Evolutionary conservation across 1,284 basidiomycete species (phyloP), one percentile per base, ranked within the genome.

Genomic region (Phellopilus nigrolimitatus): DNA sequence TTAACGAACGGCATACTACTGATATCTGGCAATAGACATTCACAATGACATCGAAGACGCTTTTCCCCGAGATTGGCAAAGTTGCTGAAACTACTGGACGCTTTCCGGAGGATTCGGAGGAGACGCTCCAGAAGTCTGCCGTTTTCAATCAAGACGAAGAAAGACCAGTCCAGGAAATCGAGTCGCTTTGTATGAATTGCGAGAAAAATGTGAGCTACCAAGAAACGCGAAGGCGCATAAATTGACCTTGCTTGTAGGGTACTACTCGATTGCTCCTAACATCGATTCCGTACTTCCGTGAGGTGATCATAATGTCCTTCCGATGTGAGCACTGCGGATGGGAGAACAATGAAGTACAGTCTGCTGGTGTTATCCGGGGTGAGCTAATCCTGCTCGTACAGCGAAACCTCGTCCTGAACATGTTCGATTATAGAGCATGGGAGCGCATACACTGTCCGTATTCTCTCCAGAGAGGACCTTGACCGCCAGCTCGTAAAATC

Each of bases 291-390:
- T 99, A 89, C 73, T 99, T 99, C 73, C 79, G 83, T 52, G 91
- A 99, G 69, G 88, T 99, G 51, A 90, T 99, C 61, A 82, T 99
- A 54, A 93, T 95, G 80, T 95, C 91, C 38, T 99, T 99, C 74
- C 79, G 82, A 53, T 99, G 97, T 67, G 90, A 95, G 49, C 85
- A 94, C 66, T 99, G 97, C 62, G 94, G 93, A 17, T 72, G 79
- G 61, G 69, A 79, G 37, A 98, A 99, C 70, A 99, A 95, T 64
- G 95, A 99, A 69, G 88, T 97, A 43, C 94, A 98, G 64, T 84
- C 88, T 7, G 97, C 97, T 0, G 91, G 92, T 5, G 68, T 79
- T 54, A 95, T 98, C 53, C 81, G 91, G 73, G 82, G 93, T 91
- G 61, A 59, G 83, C 27, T 31, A 12, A 27, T 21, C 22, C 21